These are phyloP conservation scores for Neofusicoccum sp. DNA, from an alignment of 2,329 filamentous ascomycete species.

Conservation along the genomic window DNA sequence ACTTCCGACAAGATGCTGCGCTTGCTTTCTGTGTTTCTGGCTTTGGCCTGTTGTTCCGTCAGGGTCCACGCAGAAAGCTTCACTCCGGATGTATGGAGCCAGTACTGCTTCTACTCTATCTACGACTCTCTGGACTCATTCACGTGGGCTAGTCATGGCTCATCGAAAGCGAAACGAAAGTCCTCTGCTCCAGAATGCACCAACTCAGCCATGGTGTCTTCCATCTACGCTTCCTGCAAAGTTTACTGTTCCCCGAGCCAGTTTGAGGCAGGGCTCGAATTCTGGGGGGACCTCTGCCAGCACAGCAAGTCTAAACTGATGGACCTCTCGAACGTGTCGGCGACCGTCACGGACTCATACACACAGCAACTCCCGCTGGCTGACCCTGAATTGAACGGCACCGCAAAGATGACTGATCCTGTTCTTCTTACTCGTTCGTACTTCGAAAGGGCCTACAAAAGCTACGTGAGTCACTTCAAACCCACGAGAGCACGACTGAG, in stretches of 20 bases:
- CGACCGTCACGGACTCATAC: neutral
- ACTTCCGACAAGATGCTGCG: neutral
- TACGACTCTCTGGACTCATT: neutral
- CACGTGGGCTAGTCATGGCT: neutral
- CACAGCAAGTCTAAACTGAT: neutral
- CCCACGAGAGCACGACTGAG: no score
- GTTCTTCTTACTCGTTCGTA: neutral
- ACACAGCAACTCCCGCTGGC: neutral
- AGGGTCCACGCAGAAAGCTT: neutral
- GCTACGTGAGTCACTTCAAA: neutral
- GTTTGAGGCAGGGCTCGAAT: neutral
- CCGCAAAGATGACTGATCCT: neutral
- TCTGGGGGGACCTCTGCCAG: neutral
- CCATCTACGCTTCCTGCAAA: neutral
- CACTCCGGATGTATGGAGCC: neutral
- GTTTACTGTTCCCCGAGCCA: neutral
- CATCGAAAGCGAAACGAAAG: neutral
- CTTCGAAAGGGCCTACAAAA: neutral
- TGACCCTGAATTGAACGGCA: slow-evolving; percentile 7
- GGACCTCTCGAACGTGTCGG: neutral
- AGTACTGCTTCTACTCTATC: neutral
- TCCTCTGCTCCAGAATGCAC: neutral
- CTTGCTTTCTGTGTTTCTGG: neutral
- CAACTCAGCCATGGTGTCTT: neutral
- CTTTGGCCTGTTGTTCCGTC: neutral